Base-by-base conservation (phyloP, 805 yeast species). In the Lachancea waltii region DNA sequence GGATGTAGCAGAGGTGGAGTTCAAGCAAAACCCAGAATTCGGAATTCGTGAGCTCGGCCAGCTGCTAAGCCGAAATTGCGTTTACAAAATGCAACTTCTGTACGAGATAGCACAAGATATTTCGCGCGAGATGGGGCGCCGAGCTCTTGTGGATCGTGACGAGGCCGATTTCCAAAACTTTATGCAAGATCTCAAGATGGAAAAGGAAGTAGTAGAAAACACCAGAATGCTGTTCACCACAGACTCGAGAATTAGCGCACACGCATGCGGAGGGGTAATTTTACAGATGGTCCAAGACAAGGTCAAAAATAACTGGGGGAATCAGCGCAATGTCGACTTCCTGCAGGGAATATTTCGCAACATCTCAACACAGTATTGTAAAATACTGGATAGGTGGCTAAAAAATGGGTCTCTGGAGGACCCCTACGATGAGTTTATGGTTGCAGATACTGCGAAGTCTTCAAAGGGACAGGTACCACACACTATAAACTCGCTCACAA, bases 311-410 rank as follows among this genome's bases (percentile, higher is more conserved):
- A 74, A 70, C 48, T 71, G 74, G 37, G 97, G 97, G 2, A 92
- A 87, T 52, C 62, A 60, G 2, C 73, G 83, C 0, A 63, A 64
- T 26, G 65, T 67, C 2, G 9, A 24, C 4, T 77, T 85, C 46
- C 62, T 85, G 29, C 54, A 63, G 1, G 49, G 52, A 3, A 49
- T 90, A 2, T 73, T 82, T 35, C 72, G 72, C 32, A 67, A 68
- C 10, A 73, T 86, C 1, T 77, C 94, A 26, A 50, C 45, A 22
- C 75, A 76, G 27, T 92, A 85, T 51, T 65, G 85, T 14, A 47
- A 48, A 1, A 81, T 83, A 77, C 64, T 92, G 7, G 79, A 82
- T 48, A 55, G 64, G n/a, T 92, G 98, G 98, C 67, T 90, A 13
- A 68, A 71, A 4, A 63, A 69, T 34, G 98, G 98, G 0, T 64